phyloP scores from a whole-genome alignment of 495 filamentous ascomycete genomes.

The Geopyxis carbonaria region DNA sequence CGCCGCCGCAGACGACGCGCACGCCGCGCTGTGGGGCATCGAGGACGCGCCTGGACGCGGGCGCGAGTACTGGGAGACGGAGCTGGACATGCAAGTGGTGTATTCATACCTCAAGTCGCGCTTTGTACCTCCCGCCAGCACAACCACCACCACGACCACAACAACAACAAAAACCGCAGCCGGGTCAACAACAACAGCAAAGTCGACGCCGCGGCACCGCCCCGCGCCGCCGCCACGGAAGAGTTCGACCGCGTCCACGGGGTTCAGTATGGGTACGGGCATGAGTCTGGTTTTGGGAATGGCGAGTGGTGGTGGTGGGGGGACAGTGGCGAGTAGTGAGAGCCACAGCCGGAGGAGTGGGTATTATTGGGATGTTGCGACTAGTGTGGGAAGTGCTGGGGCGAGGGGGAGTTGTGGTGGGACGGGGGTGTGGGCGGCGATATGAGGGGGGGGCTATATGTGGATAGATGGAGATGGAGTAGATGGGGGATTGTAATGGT shows the following conservation, averaged over 20 bases:
- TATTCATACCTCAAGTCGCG: constrained; percentile 52
- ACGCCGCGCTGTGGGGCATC: constrained; percentile 50
- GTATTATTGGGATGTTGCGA: constrained; percentile 51
- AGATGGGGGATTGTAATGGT: background rate
- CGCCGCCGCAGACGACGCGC: constrained; percentile 19
- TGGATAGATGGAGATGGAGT: background rate
- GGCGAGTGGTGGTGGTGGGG: constrained; percentile 29
- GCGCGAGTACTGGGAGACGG: constrained; percentile 54
- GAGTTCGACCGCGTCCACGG: constrained; percentile 20
- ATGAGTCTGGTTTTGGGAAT: constrained; percentile 21
- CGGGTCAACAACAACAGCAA: constrained; percentile 27
- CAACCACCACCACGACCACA: constrained; percentile 14
- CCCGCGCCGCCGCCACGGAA: constrained; percentile 1
- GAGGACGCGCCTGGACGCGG: constrained; percentile 42
- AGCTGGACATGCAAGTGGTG: constrained; percentile 49
- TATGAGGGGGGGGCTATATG: constrained; percentile 7
- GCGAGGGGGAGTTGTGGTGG: constrained; percentile 30
- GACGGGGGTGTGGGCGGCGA: constrained; percentile 39
- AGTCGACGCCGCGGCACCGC: constrained; percentile 20
- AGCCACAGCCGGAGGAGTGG: constrained; percentile 8
- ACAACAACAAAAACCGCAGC: constrained; percentile 25
- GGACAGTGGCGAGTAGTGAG: constrained; percentile 45
- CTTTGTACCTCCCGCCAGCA: constrained; percentile 30
- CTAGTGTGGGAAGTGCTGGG: constrained; percentile 41
- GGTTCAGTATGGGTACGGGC: constrained; percentile 9